A percentile compares a stretch with the other conserved stretches of the same genome.
Evolutionary conservation across 2,329 filamentous ascomycete species (phyloP).

Genomic region (Aspergillus alliaceus): DNA sequence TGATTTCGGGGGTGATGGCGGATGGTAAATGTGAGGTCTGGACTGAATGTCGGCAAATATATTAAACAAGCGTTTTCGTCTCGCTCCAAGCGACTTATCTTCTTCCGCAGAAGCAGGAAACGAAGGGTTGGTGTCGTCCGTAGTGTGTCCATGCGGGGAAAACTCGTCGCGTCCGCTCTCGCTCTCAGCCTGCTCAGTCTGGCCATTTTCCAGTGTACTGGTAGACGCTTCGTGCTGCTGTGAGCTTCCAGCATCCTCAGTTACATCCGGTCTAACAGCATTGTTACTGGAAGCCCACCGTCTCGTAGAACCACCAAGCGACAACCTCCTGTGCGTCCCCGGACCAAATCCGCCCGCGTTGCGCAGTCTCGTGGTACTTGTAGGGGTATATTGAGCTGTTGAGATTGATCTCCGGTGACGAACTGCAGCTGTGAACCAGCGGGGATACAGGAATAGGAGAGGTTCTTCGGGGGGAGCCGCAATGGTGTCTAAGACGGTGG

Average conservation of each 20-base stretch:
- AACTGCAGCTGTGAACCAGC: slow-evolving; percentile 35
- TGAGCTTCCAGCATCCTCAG: neutral
- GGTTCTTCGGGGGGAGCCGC: slow-evolving; percentile 42
- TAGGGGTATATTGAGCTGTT: slow-evolving; percentile 10
- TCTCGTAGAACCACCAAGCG: slow-evolving; percentile 13
- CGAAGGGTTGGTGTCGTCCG: neutral
- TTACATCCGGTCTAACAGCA: neutral
- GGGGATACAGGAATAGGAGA: slow-evolving; percentile 48
- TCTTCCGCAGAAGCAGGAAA: neutral
- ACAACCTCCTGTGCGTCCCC: slow-evolving; percentile 6
- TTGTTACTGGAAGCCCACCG: slow-evolving; percentile 26
- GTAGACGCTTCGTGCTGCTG: neutral
- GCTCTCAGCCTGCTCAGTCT: neutral
- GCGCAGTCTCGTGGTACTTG: neutral
- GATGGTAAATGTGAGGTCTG: neutral
- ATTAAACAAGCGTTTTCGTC: slow-evolving; percentile 4
- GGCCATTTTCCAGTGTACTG: neutral
- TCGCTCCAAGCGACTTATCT: neutral
- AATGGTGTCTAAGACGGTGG: slow-evolving; percentile 36
- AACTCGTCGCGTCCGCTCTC: neutral
- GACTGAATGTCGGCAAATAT: slow-evolving; percentile 10
- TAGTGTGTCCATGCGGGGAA: neutral
- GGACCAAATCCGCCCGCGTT: neutral
- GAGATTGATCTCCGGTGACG: slow-evolving; percentile 22
- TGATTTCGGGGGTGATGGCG: neutral